These are phyloP conservation scores for Chrysopogon serrulatus DNA, from an alignment of 176 grass and related monocot genomes.

Conservation along the genomic window DNA sequence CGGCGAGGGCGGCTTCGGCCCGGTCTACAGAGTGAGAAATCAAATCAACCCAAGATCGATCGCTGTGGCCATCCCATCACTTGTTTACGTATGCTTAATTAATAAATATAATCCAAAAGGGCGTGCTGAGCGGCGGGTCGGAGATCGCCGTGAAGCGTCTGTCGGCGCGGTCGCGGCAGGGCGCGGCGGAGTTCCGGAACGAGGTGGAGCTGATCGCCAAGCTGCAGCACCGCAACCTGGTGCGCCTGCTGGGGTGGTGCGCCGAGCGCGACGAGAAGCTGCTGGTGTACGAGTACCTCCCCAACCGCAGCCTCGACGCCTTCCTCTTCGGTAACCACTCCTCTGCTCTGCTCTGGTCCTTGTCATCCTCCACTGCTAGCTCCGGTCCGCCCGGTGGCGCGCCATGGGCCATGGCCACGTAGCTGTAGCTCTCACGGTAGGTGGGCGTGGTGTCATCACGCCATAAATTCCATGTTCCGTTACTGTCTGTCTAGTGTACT, in stretches of 20 bases:
- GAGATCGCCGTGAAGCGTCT: slow-evolving; percentile 90
- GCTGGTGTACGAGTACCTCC: slow-evolving; percentile 86
- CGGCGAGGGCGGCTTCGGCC: slow-evolving; percentile 91
- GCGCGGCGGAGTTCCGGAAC: slow-evolving; percentile 69
- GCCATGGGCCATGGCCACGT: background rate
- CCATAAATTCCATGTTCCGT: slow-evolving; percentile 14
- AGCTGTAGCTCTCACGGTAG: background rate
- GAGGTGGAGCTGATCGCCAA: slow-evolving; percentile 93
- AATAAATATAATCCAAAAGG: no score
- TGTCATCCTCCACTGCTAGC: background rate
- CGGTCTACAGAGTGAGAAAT: slow-evolving; percentile 61
- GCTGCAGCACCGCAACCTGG: slow-evolving; percentile 95
- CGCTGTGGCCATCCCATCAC: no score
- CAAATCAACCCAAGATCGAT: background rate
- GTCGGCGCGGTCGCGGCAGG: slow-evolving; percentile 71
- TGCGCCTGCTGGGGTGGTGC: slow-evolving; percentile 76
- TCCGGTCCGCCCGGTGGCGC: background rate
- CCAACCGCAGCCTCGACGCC: slow-evolving; percentile 79
- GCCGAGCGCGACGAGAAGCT: slow-evolving; percentile 82
- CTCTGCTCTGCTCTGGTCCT: background rate
- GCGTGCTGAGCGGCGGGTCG: slow-evolving; percentile 41
- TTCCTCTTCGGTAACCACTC: slow-evolving; percentile 66
- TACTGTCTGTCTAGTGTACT: background rate
- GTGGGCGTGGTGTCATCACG: background rate
- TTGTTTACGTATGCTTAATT: background rate